phyloP scores from a whole-genome alignment of 1,284 basidiomycete species.

The Schizophyllum commune region DNA sequence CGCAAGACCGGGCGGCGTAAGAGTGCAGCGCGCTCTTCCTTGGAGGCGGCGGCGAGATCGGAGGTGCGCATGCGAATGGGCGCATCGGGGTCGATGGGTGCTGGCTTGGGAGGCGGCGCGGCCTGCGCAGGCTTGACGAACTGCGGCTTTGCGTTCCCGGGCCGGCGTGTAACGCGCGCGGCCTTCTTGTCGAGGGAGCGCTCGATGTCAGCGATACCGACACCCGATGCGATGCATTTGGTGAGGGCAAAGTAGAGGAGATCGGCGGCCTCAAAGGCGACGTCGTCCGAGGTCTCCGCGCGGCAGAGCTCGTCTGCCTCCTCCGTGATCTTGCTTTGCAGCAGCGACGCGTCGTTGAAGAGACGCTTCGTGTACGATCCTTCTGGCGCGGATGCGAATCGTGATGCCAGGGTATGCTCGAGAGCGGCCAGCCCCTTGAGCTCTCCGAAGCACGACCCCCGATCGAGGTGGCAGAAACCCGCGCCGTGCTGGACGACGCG shows the following conservation, averaged over 20 bases:
- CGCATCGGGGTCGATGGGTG: conserved; percentile 24
- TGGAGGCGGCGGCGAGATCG: conserved; percentile 47
- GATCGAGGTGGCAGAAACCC: conserved; percentile 92
- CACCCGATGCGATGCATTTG: conserved; percentile 81
- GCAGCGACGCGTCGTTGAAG: conserved; percentile 77
- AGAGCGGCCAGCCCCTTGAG: conserved; percentile 75
- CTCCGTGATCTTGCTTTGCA: conserved; percentile 94
- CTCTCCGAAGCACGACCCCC: conserved; percentile 82
- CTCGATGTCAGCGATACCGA: conserved; percentile 83
- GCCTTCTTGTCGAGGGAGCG: conserved; percentile 81
- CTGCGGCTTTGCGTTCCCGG: conserved; percentile 85
- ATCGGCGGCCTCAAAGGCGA: conserved; percentile 97
- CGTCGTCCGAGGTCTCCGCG: conserved; percentile 74
- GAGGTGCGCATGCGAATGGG: conserved; percentile 74
- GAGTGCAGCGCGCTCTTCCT: conserved; percentile 57
- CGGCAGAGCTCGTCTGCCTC: conserved; percentile 95
- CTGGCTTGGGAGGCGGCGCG: conserved; percentile 20
- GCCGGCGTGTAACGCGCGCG: conserved; percentile 79
- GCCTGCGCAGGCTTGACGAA: conserved; percentile 16
- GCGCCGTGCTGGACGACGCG: conserved; percentile 85
- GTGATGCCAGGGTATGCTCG: conserved; percentile 72
- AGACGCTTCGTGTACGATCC: conserved; percentile 91
- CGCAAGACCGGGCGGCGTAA: conserved; percentile 89
- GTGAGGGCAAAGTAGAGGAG: conserved; percentile 91
- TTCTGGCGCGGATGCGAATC: conserved; percentile 73